Conservation (phyloP, 441 rosid species). For the Brassica balearica region DNA sequence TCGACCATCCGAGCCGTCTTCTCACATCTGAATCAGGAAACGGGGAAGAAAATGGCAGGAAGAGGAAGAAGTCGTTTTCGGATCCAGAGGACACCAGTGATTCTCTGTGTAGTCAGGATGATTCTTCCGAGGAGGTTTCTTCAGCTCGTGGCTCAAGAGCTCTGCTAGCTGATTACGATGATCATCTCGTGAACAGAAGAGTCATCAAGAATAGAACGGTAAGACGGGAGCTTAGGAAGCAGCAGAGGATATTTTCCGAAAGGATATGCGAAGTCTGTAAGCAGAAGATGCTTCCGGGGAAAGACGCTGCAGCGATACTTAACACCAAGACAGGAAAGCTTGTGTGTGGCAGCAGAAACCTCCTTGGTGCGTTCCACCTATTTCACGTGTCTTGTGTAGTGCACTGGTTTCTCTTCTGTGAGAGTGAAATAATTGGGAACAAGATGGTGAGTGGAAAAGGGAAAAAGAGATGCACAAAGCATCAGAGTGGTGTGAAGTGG, state of each 20-base stretch:
- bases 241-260: slow-evolving; percentile 80
- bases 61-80: slow-evolving; percentile 78
- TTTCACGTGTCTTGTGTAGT: slow-evolving; percentile 91
- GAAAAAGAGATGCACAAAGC: slow-evolving; percentile 59
- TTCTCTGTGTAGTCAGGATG: slow-evolving; percentile 66
- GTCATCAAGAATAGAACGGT: slow-evolving; percentile 61
- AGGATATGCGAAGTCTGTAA: slow-evolving; percentile 92
- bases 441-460: slow-evolving; percentile 51
- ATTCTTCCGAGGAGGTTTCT: slow-evolving; percentile 75
- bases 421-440: slow-evolving; percentile 61
- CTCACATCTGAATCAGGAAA: slow-evolving; percentile 55
- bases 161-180: slow-evolving; percentile 58
- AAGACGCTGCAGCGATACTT: slow-evolving; percentile 81
- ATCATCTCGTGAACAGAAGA: slow-evolving; percentile 62
- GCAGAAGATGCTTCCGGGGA: slow-evolving; percentile 89
- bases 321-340: slow-evolving; percentile 80
- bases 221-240: slow-evolving; percentile 82
- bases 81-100: slow-evolving; percentile 83
- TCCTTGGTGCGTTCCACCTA: slow-evolving; percentile 86
- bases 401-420: slow-evolving; percentile 91
- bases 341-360: slow-evolving; percentile 85
- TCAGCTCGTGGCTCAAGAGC: slow-evolving; percentile 55
- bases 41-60: slow-evolving; percentile 51
- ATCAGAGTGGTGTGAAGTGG: slow-evolving; percentile 55
- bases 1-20: slow-evolving; percentile 61